Base-by-base conservation (phyloP, 2,329 filamentous ascomycete genomes). In the Monosporascus sp. region DNA sequence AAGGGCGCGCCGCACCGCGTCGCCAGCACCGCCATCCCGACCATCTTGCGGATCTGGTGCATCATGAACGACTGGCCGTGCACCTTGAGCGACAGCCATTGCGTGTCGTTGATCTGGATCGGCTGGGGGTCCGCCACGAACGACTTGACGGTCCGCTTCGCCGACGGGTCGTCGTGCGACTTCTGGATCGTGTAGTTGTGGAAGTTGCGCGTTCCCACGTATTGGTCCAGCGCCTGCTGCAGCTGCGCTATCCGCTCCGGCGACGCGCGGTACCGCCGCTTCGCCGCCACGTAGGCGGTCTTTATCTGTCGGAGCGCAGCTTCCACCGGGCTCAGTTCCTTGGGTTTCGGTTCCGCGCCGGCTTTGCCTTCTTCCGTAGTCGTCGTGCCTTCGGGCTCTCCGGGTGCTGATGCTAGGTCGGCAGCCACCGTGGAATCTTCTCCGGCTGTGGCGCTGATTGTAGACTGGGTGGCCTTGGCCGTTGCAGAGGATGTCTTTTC, bases 31-130 rank as follows among this genome's bases (percentile, higher is more conserved):
- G 85, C 90, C 87, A 99, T 91, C 52, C 89, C 90, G 17, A 99
- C 90, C 94, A 99, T 97, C 74, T 97, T 99, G 65, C 94, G 87
- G 71, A 99, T 99, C 74, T 99, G 94, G 72, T 99, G 94, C 94
- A 99, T 99, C 94, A 99, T 99, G 79, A 99, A 99, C 66, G 88
- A 93, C 72, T 99, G 94, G 0, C 94, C 94, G 71, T 99, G 94
- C 24, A 99, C 92, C 69, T 96, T 96, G 60, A 97, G 78, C 44
- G 88, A 94, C 5, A 99, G 78, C 94, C 94, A 99, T 75, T 99
- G 89, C 2, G 91, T 97, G 66, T 93, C 85, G 69, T 90, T 84
- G 70, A 96, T 95, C 65, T 91, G 83, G 64, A 96, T 86, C 1
- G 91, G 90, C 49, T 81, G 76, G 3, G 76, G 74, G 68, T 90